Conservation (phyloP, 2,329 filamentous ascomycete genomes). For the Penicillium sp. region DNA sequence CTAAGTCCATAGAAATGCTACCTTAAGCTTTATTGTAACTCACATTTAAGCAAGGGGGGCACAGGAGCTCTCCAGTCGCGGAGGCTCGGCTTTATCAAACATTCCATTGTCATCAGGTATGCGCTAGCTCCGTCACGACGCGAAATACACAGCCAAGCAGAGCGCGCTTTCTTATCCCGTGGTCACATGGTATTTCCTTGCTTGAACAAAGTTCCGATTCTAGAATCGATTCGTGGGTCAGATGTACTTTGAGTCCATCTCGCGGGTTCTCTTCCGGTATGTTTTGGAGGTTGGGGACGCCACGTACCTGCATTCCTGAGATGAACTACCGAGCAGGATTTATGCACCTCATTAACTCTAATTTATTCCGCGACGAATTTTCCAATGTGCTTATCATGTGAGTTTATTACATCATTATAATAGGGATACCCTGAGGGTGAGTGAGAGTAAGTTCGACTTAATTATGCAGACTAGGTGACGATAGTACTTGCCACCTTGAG, state of each 20-base stretch:
- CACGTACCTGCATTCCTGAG: background rate
- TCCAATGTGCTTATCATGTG: background rate
- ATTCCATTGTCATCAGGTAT: conserved; percentile 9
- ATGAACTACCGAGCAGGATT: background rate
- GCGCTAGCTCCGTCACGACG: background rate
- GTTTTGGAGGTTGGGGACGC: background rate
- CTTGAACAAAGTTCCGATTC: background rate
- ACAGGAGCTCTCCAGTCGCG: background rate
- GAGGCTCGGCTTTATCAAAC: background rate
- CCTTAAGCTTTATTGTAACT: conserved; percentile 4
- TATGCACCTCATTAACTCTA: background rate
- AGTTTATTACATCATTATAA: background rate
- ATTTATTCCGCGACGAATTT: background rate
- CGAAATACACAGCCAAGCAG: background rate
- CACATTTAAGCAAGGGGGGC: conserved; percentile 10
- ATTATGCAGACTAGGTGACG: no score
- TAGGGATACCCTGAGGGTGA: no score
- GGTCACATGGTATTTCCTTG: background rate
- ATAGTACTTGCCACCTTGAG: no score
- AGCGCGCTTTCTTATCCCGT: background rate
- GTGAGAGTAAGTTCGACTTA: no score
- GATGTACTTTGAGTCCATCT: background rate
- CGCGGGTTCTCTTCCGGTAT: background rate
- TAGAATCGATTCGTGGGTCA: background rate
- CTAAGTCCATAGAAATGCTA: conserved; percentile 1